These are phyloP conservation scores for Vararia minispora DNA, from an alignment of 768 basidiomycete genomes.

Conservation along the genomic window DNA sequence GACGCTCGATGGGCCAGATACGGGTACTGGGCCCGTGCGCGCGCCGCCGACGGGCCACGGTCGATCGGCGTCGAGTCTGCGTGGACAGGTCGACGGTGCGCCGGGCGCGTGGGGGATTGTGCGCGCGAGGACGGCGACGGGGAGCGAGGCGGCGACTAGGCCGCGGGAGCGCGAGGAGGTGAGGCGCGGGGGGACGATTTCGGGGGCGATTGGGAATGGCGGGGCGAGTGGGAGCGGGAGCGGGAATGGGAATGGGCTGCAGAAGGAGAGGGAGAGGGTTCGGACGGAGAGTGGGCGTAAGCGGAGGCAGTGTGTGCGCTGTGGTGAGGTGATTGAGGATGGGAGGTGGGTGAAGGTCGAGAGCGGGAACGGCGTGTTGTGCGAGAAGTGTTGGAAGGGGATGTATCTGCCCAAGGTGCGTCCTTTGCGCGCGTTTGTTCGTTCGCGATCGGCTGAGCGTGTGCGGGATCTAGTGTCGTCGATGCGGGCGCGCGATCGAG, in stretches of 20 bases:
- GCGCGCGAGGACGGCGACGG: conserved; percentile 37
- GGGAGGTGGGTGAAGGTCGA: conserved; percentile 77
- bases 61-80: too few relatives aligned
- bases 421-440: conserved; percentile 5
- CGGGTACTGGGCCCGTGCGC: too few relatives aligned
- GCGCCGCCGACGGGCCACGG: too few relatives aligned
- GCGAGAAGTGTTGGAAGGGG: conserved; percentile 90
- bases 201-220: conserved; percentile 19
- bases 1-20: too few relatives aligned
- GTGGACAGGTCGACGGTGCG: too few relatives aligned
- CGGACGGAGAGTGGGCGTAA: conserved; percentile 2
- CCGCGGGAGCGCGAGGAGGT: conserved; percentile 15
- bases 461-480: conserved; percentile 51
- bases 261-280: conserved; percentile 22
- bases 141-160: conserved; percentile 20
- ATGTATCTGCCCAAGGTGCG: conserved; percentile 88
- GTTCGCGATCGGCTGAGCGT: not conserved
- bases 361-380: conserved; percentile 56
- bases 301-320: conserved; percentile 45
- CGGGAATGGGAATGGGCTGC: conserved; percentile 18
- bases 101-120: too few relatives aligned
- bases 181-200: conserved; percentile 18
- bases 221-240: conserved; percentile 8
- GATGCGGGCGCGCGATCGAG: conserved; percentile 82
- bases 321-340: conserved; percentile 59